These are phyloP conservation scores for Trichoderma pleuroti DNA, from an alignment of 2,329 filamentous ascomycete species.

Conservation along the genomic window DNA sequence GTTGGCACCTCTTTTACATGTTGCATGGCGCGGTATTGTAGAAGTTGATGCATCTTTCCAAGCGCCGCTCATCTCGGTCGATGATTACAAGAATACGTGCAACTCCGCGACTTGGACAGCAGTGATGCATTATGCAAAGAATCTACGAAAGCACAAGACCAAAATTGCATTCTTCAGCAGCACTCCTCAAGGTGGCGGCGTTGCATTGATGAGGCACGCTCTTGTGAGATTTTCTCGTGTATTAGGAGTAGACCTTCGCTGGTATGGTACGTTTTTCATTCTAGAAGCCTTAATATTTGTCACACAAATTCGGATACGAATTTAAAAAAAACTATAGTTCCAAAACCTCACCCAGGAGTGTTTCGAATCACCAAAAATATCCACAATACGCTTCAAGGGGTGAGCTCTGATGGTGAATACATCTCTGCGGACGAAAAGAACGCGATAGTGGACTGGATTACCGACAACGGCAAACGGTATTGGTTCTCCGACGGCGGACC, in stretches of 20 bases:
- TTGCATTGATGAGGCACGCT: slow-evolving; percentile 78
- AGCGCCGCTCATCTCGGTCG: slow-evolving; percentile 54
- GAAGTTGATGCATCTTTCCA: slow-evolving; percentile 66
- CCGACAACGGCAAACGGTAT: slow-evolving; percentile 68
- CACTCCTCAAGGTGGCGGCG: slow-evolving; percentile 78
- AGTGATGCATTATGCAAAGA: slow-evolving; percentile 58
- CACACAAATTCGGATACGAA: not conserved
- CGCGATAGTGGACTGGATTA: slow-evolving; percentile 67
- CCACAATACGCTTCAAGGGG: slow-evolving; percentile 84
- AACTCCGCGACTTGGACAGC: slow-evolving; percentile 60
- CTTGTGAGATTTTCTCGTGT: slow-evolving; percentile 67
- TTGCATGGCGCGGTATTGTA: slow-evolving; percentile 65
- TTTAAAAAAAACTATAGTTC: slow-evolving; percentile 48
- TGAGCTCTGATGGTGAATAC: slow-evolving; percentile 62
- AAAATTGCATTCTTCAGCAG: slow-evolving; percentile 77
- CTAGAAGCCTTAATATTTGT: not conserved
- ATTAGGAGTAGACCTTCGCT: slow-evolving; percentile 65
- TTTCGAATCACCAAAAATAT: slow-evolving; percentile 84
- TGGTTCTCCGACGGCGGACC: slow-evolving; percentile 69
- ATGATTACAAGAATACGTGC: slow-evolving; percentile 61
- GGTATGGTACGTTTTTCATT: slow-evolving; percentile 55
- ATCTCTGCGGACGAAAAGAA: slow-evolving; percentile 59
- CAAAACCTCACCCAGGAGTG: slow-evolving; percentile 73
- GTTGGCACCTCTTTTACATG: slow-evolving; percentile 63
- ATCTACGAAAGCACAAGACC: slow-evolving; percentile 60